Conservation (phyloP, 2,329 filamentous ascomycete genomes). For the Alternaria panax region DNA sequence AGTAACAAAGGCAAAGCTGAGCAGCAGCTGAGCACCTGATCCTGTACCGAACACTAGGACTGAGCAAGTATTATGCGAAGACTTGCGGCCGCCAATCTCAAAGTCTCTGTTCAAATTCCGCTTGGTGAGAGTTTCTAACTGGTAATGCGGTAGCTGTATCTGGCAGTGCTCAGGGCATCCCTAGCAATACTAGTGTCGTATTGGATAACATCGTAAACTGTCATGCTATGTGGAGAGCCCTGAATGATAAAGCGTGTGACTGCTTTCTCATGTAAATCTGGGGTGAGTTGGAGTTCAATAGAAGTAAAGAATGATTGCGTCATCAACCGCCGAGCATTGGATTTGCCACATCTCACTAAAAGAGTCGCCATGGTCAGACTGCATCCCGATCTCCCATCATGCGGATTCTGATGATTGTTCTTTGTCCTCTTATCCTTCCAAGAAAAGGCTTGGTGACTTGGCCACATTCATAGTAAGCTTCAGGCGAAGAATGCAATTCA, state of each 20-base stretch:
- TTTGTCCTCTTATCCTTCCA: not conserved
- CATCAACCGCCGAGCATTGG: not conserved
- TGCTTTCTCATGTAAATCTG: not conserved
- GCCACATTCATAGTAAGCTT: not conserved
- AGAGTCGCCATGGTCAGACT: not conserved
- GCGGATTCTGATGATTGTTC: not conserved
- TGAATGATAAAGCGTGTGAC: not conserved
- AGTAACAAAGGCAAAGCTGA: constrained; percentile 2
- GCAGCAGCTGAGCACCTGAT: not conserved
- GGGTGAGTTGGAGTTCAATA: not conserved
- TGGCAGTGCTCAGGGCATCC: not conserved
- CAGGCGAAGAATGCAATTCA: not conserved
- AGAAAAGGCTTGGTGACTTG: not conserved
- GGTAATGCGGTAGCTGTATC: not conserved
- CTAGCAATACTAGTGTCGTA: not conserved
- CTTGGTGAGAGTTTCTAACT: not conserved
- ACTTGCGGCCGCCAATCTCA: not conserved
- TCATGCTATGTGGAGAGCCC: not conserved
- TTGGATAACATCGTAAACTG: not conserved
- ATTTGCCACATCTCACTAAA: not conserved
- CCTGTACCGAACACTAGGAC: not conserved
- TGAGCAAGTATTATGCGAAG: not conserved
- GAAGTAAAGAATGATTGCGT: not conserved
- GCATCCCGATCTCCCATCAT: not conserved
- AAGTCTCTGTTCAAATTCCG: not conserved